Evolutionary conservation across 805 yeast species (phyloP), one percentile per base, ranked within the genome.

Genomic region (Jamesozyma rosinii): DNA sequence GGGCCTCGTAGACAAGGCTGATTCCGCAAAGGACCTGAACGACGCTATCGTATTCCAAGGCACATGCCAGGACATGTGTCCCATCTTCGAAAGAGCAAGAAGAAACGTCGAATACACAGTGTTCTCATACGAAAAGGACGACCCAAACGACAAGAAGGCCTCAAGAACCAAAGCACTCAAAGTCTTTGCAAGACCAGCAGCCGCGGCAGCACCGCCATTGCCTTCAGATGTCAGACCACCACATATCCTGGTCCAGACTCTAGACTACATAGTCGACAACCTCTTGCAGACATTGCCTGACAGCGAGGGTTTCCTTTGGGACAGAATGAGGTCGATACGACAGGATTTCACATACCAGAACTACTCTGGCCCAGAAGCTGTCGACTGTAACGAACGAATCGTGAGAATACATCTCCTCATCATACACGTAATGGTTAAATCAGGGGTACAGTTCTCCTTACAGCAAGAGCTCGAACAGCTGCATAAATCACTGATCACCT

Each of bases 171-270:
- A 70, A 37, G 95, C 97, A 0, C 75, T 92, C 5, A 92, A 92
- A 63, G 94, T 95, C 1, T 92, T 92, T 58, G 83, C 95, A 19
- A 71, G 99, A 53, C 97, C 99, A 0, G 95, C 95, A 15, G 97
- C 97, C 0, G 98, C 97, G 5, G 96, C 92, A 53, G 95, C 96
- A 1, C 97, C 97, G 1, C 95, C 97, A 2, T 67, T 92, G 45
- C 99, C 98, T 0, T 87, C 97, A 1, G 98, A 92, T 60, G 99
- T 92, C 3, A 72, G 99, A 47, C 95, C 98, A 1, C 98, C 99
- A 0, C 74, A 72, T 43, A 69, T 89, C 1, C 64, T 92, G 21
- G 72, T 71, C 11, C 55, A 69, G 30, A 81, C 97, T 0, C 64
- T 92, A 46, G 71, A 83, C 46, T 86, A 85, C 58, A 70, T 92